Conservation (phyloP, 169 alveolate species). For the Blepharisma undulans region DNA sequence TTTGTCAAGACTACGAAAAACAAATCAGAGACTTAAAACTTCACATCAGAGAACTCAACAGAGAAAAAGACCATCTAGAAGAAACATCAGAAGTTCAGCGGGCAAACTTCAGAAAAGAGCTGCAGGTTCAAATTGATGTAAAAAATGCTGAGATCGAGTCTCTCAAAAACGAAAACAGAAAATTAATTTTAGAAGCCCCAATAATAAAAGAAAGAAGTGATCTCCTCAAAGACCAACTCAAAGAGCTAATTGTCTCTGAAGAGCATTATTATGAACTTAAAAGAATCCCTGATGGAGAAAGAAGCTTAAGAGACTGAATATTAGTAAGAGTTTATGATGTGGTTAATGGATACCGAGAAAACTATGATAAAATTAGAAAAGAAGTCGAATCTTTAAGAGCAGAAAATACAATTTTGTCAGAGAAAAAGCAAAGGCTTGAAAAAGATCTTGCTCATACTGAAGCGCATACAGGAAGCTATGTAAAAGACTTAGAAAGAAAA, state of each 20-base stretch:
- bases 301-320: slow-evolving; percentile 72
- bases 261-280: slow-evolving; percentile 47
- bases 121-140: neutral
- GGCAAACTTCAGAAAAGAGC: slow-evolving; percentile 15
- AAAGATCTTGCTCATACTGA: slow-evolving; percentile 64
- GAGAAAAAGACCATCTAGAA: slow-evolving; percentile 21
- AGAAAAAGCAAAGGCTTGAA: slow-evolving; percentile 61
- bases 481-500: slow-evolving; percentile 51
- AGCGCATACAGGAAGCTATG: slow-evolving; percentile 60
- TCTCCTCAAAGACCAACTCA: slow-evolving; percentile 2
- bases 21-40: neutral
- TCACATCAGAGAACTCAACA: neutral
- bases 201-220: slow-evolving; percentile 6
- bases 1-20: slow-evolving; percentile 26
- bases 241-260: slow-evolving; percentile 6
- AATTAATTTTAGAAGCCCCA: slow-evolving; percentile 32
- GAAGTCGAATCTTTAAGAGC: slow-evolving; percentile 54
- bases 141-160: neutral
- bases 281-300: slow-evolving; percentile 63
- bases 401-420: slow-evolving; percentile 44
- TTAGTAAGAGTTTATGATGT: slow-evolving; percentile 72
- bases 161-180: neutral
- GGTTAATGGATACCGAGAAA: slow-evolving; percentile 58
- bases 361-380: slow-evolving; percentile 56
- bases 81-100: slow-evolving; percentile 23